Conservation (phyloP, 176 grass and related monocot genomes). For the Themeda triandra region DNA sequence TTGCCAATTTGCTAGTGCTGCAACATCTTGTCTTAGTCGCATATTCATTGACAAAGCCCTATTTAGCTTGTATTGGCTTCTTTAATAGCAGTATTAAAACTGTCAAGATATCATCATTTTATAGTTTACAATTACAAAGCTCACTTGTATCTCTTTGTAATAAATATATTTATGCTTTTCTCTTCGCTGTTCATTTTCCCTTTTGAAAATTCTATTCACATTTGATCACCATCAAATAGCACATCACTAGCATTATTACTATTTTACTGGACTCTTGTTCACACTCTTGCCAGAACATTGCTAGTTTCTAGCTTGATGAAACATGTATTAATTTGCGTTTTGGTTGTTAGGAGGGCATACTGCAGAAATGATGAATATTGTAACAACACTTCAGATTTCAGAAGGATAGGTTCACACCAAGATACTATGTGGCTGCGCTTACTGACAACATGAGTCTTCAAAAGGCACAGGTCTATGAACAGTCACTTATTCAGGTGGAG, state of each 20-base stretch:
- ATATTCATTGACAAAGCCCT: background rate
- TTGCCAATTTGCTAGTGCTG: background rate
- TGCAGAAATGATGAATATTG: slow-evolving; percentile 87
- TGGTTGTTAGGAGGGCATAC: slow-evolving; percentile 70
- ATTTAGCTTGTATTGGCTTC: background rate
- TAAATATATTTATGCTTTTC: background rate
- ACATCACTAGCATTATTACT: background rate
- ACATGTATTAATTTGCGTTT: slow-evolving; percentile 13
- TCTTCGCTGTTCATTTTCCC: background rate
- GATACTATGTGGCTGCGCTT: slow-evolving; percentile 81
- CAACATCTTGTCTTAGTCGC: background rate
- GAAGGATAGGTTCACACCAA: slow-evolving; percentile 73
- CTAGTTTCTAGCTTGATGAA: background rate
- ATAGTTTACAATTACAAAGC: background rate
- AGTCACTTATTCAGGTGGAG: slow-evolving; percentile 47
- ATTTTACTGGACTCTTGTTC: background rate
- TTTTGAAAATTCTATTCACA: background rate
- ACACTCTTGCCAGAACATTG: slow-evolving; percentile 2
- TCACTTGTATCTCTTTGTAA: background rate
- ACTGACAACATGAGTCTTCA: slow-evolving; percentile 93
- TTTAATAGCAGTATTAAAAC: background rate
- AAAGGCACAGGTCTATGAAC: slow-evolving; percentile 77
- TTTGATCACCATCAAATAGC: background rate
- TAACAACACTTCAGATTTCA: slow-evolving; percentile 66
- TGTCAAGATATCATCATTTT: background rate